Base-by-base conservation (phyloP, 176 grass and related monocot species). In the Oryza coarctata region DNA sequence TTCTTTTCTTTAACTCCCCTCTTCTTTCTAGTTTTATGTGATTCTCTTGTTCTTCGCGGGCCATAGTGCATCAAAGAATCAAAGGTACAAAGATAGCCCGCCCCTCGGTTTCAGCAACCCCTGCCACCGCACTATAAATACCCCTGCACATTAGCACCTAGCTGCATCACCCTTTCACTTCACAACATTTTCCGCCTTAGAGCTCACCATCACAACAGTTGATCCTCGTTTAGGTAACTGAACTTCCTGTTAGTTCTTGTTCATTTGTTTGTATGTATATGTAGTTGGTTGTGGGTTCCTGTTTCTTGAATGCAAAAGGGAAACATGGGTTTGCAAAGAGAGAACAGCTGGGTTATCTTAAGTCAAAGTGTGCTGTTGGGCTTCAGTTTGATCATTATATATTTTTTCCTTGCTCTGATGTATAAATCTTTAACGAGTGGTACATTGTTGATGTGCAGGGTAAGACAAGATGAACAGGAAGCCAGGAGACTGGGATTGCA, bases 401-500 rank as follows among this genome's bases (percentile, higher is more conserved):
- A 35, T 74, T 76, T 71, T 81, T 13, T 39, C 30, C 25, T 85
- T 73, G 52, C 66, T 87, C 58, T 89, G 68, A 83, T 28, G 26
- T 11, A 60, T 25, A 10, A 9, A 25, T 60, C 22, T 60, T 60
- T 60, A 50, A 60, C n/a, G 8, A 60, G 55, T 25, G n/a, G 55
- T 60, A 60, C 55, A 60, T 60, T 60, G 55, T 60, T 25, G 8
- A 60, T 60, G n/a, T 60, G 55, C 55, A 60, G 55, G 55, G 55
- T 11, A 25, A 91, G 89, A 77, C 70, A 91, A 90, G 80, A 98
- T 95, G 90, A 98, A 95, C 86, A 98, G 91, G 91, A 98, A 98
- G 85, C 96, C 91, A 38, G 96, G 96, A 86, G 96, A 98, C 80
- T 98, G 96, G 96, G 89, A 95, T 87, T 98, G 96, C 91, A 87